Evolutionary conservation across 176 grass and related monocot genomes (phyloP), one percentile per base, ranked within the genome.

Genomic region (Bolboschoenus planiculmis): DNA sequence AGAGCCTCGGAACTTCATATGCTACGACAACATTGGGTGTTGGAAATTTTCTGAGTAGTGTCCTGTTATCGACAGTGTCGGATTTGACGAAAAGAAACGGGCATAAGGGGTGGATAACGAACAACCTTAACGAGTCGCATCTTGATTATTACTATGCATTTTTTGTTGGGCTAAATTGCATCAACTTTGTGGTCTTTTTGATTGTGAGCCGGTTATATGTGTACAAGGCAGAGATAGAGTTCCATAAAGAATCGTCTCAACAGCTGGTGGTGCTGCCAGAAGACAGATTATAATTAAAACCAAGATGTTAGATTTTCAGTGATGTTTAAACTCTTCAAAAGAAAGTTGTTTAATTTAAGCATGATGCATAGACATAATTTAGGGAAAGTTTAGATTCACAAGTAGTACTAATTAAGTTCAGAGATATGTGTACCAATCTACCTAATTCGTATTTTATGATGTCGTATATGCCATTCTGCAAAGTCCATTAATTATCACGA

Each of bases 111-210:
- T 98, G 95, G 95, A 86, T 98, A 30, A 85, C 89, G 15, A 91
- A 98, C 35, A 98, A 98, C 87, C 92, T 94, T 35, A 98, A 98
- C 47, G 89, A 87, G 4, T 98, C 95, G 3, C 85, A 90, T 26
- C 78, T 98, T 6, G 95, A 98, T 78, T 89, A 90, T 86, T 98
- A 94, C 84, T 98, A 86, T 80, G 90, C 87, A 67, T 94, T 98
- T 86, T 91, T 98, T 48, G 87, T 78, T 23, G 43, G 80, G 24
- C 90, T 98, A 31, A 91, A 91, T 83, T 89, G 85, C 84, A 67
- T 78, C 53, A 98, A 98, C 85, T 84, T 98, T 8, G 10, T 88
- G 23, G 76, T 86, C 57, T 98, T 98, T 86, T 81, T 84, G 53
- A 8, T 91, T 58, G 87, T 98, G 3, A 91, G 84, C 84, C 83